A percentile compares a stretch with the other conserved stretches of the same genome.
These are phyloP conservation scores for Mycena rosella DNA, from an alignment of 768 basidiomycete genomes.

Conservation along the genomic window DNA sequence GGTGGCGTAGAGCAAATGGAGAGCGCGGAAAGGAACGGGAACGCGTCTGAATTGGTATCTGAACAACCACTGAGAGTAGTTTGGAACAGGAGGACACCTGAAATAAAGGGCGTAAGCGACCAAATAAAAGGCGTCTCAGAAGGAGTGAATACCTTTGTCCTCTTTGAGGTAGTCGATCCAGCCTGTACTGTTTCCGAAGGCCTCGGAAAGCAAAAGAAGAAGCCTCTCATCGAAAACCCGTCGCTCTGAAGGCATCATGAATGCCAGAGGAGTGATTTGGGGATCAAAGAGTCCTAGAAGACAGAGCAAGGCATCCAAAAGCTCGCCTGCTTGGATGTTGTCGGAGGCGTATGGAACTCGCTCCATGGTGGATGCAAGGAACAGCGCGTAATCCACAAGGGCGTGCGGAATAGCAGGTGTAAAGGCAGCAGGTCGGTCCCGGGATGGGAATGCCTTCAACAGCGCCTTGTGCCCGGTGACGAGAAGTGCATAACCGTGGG, in stretches of 20 bases:
- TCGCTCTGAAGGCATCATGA: conserved; percentile 21
- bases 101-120: conserved; percentile 8
- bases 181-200: conserved; percentile 2
- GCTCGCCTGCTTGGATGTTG: conserved; percentile 1
- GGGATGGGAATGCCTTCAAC: conserved; percentile 26
- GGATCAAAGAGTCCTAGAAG: conserved; percentile 27
- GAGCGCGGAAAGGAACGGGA: conserved; percentile 24
- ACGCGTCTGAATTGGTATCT: conserved; percentile 16
- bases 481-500: conserved; percentile 17
- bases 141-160: conserved; percentile 18
- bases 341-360: conserved; percentile 18
- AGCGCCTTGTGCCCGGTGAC: conserved; percentile 24
- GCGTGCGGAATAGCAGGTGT: conserved; percentile 18
- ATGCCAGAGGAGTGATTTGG: conserved; percentile 25
- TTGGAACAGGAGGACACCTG: conserved; percentile 22
- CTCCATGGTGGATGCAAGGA: conserved; percentile 18
- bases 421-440: conserved; percentile 23
- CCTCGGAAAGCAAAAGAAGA: conserved; percentile 12
- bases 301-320: conserved; percentile 17
- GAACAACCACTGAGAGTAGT: conserved; percentile 19
- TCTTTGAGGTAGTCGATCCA: conserved; percentile 11
- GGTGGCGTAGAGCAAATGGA: conserved; percentile 17
- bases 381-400: conserved; percentile 22
- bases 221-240: conserved; percentile 17
- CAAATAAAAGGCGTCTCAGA: not conserved